These are phyloP conservation scores for Paraphysoderma sedebokerense DNA, from an alignment of 371 early-diverging fungal species.

Conservation along the genomic window DNA sequence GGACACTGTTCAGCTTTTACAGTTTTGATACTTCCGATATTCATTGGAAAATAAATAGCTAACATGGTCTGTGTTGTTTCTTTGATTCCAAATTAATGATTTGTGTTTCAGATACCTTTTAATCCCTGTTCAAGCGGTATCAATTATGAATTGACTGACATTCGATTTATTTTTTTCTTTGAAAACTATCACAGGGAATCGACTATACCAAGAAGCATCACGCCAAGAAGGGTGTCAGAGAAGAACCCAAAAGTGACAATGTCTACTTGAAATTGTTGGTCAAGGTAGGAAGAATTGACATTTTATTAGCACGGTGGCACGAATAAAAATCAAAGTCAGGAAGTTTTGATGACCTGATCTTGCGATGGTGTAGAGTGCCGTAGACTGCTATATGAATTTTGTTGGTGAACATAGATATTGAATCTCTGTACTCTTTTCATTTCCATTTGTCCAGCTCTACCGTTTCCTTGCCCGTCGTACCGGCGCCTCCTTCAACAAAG, in stretches of 20 bases:
- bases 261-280: constrained; percentile 90
- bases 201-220: constrained; percentile 92
- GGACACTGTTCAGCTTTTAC: too few relatives aligned
- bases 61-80: too few relatives aligned
- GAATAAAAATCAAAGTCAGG: background rate
- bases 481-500: constrained; percentile 94
- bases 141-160: too few relatives aligned
- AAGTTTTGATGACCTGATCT: background rate
- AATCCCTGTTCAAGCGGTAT: too few relatives aligned
- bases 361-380: background rate
- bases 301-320: constrained; percentile 3
- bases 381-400: background rate
- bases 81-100: too few relatives aligned
- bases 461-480: constrained; percentile 97
- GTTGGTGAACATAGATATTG: background rate
- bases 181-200: too few relatives aligned
- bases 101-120: too few relatives aligned
- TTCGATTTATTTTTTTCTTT: too few relatives aligned
- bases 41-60: too few relatives aligned
- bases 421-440: background rate
- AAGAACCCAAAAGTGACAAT: constrained; percentile 77
- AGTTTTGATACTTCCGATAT: too few relatives aligned
- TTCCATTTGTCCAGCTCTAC: constrained; percentile 53
- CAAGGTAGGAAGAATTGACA: constrained; percentile 40
- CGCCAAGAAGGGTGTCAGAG: constrained; percentile 75